Evolutionary conservation across 345 rosid species (phyloP).

Genomic region (Mallotus nudiflorus): DNA sequence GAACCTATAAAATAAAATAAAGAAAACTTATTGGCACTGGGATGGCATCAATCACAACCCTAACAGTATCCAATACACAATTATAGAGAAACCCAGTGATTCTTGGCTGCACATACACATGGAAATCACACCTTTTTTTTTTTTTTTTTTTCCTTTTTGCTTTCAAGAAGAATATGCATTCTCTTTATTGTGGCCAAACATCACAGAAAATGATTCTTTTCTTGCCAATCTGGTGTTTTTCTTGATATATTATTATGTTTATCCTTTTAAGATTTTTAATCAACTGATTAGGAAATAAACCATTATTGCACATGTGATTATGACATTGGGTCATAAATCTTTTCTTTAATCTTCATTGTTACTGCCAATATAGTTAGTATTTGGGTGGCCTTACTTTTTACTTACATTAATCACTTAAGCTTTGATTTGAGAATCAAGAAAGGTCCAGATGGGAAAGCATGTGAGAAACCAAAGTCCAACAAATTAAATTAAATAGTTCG

Average conservation of each 20-base stretch:
- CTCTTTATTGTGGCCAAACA: constrained; percentile 12
- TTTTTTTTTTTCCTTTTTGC: not conserved
- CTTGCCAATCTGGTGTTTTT: constrained; percentile 18
- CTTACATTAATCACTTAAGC: constrained; percentile 28
- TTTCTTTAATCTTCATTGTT: constrained; percentile 13
- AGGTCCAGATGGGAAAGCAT: constrained; percentile 41
- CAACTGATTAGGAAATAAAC: constrained; percentile 25
- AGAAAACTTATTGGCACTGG: constrained; percentile 19
- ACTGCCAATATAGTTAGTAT: constrained; percentile 28
- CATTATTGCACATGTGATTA: constrained; percentile 28
- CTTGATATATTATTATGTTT: constrained; percentile 13
- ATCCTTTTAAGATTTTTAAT: not conserved
- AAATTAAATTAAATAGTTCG: constrained; percentile 6
- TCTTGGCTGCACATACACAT: constrained; percentile 42
- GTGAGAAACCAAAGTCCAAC: constrained; percentile 24
- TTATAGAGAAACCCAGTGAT: constrained; percentile 44
- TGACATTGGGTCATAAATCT: constrained; percentile 3
- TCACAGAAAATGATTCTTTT: constrained; percentile 41
- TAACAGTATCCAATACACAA: constrained; percentile 28
- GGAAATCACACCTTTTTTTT: too few species aligned
- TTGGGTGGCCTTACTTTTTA: constrained; percentile 4
- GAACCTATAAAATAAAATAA: constrained; percentile 7
- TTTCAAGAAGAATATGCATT: constrained; percentile 11
- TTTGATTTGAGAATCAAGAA: constrained; percentile 29
- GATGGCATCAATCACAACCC: constrained; percentile 42